Evolutionary conservation across 306 rosid genomes (phyloP).

Genomic region (Neltuma alba): DNA sequence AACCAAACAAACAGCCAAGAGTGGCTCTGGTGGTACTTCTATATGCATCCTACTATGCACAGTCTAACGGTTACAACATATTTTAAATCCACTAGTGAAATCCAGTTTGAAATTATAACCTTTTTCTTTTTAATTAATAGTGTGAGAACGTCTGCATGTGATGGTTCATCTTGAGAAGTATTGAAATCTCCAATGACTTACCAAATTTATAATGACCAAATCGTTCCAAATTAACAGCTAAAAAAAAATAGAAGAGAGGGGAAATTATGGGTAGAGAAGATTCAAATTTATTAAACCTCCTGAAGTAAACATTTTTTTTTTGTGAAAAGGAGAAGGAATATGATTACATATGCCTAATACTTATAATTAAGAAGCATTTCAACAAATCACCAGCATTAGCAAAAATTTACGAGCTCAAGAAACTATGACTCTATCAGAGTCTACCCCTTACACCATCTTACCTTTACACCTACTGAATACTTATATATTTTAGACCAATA

Average conservation of each 20-base stretch:
- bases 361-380: slow-evolving; percentile 12
- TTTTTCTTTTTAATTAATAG: no score
- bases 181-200: background rate
- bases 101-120: no score
- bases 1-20: no score
- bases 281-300: background rate
- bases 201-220: background rate
- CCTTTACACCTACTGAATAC: slow-evolving; percentile 73
- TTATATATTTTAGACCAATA: slow-evolving; percentile 48
- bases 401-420: slow-evolving; percentile 67
- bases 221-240: background rate
- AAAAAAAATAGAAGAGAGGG: background rate
- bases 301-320: background rate
- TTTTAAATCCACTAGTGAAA: no score
- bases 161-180: background rate
- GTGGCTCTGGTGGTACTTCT: no score
- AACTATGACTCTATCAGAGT: slow-evolving; percentile 29
- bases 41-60: no score
- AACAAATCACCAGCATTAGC: slow-evolving; percentile 46
- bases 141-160: background rate
- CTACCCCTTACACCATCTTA: slow-evolving; percentile 49
- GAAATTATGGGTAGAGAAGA: background rate
- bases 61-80: no score
- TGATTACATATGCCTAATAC: slow-evolving; percentile 8
- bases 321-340: slow-evolving; percentile 16